Evolutionary conservation across 352 stramenopile species (phyloP), one percentile per base, ranked within the genome.

Genomic region (Phytopythium delawarense): DNA sequence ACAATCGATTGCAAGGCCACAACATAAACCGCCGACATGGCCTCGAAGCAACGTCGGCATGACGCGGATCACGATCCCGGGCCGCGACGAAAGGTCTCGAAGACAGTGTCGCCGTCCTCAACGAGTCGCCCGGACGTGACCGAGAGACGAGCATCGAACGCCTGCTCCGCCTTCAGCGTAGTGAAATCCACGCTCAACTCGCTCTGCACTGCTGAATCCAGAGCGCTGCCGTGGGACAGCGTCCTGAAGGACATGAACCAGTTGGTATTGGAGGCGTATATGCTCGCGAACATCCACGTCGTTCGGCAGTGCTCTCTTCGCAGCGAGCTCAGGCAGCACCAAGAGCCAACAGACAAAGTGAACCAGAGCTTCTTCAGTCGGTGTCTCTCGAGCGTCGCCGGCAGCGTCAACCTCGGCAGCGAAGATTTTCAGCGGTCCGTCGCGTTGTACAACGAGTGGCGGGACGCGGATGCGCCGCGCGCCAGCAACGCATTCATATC

Each of bases 201-300:
- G n/a, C 51, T 59, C 40, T 64, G 59, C 49, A 64, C 54, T 11
- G 51, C 32, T 7, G 44, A 52, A 15, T 21, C 16, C 15, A 59
- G 39, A 23, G 13, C 35, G 35, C 42, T 64, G 25, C 44, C 49
- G 20, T 59, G 59, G 59, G 59, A 57, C n/a, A 25, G 30, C 50
- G 49, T 64, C 12, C 34, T 64, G 7, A 20, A 39, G 23, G 48
- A 54, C 42, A 40, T 64, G 49, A 53, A 53, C 49, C 51, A 59
- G 42, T 21, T 39, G 6, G 40, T 64, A 2, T 18, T 49, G 6
- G 59, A 64, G 30, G 59, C 30, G 12, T 64, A 59, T 23, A 5
- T 53, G 34, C 46, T 64, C 34, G 49, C 37, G n/a, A 64, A 59
- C 40, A 25, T 59, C 15, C 49, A 59, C 59, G 30, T 35, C 23